Percentiles rank a stretch among this genome's conserved stretches.
Conservation (phyloP, 148 eudicot genomes). For the Rhododendron vialii region DNA sequence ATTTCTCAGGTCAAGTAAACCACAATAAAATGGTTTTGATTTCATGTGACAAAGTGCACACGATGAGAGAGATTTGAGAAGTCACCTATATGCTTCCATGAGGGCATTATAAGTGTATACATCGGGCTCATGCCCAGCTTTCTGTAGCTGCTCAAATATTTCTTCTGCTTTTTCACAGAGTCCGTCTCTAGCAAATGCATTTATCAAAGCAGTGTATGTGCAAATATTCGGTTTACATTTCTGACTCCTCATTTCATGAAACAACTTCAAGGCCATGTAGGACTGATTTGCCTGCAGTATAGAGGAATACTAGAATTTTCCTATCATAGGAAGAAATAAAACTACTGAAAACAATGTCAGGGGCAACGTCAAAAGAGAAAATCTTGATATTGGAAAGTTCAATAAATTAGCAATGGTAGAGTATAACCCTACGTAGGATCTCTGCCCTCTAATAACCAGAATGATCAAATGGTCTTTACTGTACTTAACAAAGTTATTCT, state of each 20-base stretch:
- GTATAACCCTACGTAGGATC: no score
- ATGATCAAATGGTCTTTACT: not conserved
- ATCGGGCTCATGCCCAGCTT: constrained; percentile 82
- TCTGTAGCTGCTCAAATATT: constrained; percentile 76
- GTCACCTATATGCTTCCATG: constrained; percentile 89
- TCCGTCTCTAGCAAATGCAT: constrained; percentile 90
- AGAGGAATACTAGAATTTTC: not conserved
- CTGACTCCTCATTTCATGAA: constrained; percentile 63
- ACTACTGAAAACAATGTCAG: not conserved
- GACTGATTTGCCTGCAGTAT: constrained; percentile 62
- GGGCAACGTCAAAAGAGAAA: no score
- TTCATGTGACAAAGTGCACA: not conserved
- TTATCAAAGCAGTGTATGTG: constrained; percentile 76
- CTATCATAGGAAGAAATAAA: not conserved
- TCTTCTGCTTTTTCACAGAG: constrained; percentile 92
- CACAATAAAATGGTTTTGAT: constrained; percentile 1
- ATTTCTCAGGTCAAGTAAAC: not conserved
- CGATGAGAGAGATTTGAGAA: constrained; percentile 3
- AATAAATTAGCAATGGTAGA: no score
- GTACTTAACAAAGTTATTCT: not conserved
- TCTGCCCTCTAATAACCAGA: no score
- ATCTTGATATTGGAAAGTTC: no score
- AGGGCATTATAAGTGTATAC: constrained; percentile 90
- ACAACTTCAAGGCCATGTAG: constrained; percentile 73
- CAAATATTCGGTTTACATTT: constrained; percentile 80